Base-by-base conservation (phyloP, 345 rosid genomes). In the Populus ilicifolia region DNA sequence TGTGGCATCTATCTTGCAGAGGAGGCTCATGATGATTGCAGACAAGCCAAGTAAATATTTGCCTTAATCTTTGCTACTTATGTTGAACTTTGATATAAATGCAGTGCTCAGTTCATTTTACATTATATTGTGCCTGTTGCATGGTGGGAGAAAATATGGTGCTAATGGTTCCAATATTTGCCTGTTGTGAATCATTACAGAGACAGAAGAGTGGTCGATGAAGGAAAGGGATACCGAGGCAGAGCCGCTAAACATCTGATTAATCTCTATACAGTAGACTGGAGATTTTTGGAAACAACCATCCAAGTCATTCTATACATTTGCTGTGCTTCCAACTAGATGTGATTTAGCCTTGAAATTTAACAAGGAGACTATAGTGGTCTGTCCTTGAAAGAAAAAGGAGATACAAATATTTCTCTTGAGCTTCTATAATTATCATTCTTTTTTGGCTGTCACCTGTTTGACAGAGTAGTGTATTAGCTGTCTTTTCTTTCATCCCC, bases 1-100 rank as follows among this genome's bases (percentile, higher is more conserved):
- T 8, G 86, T 96, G 81, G 99, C 99, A 44, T 90, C 90, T 35
- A 70, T 96, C 82, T 79, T 93, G 86, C 99, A 96, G 82, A 89
- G 95, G 82, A 88, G 99, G 80, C 91, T 96, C 67, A 82, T 93
- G 94, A 83, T 83, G 77, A 88, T 93, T 78, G 81, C 89, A 29
- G 98, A 93, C 39, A 96, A 88, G 83, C 87, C 96, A 79, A 96
- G 99, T 93, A 86, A 82, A 77, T 78, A 61, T 52, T 48, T 16
- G 43, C 29, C 63, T 35, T n/a, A n/a, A 23, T 23, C 25, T 59
- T 0, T 0, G 29, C 14, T n/a, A 59, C 12, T 23, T 59, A 29
- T 23, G 5, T 10, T 23, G 64, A 59, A 59, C 64, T 59, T 59
- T 0, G 6, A 59, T 59, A 59, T 50, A 8, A 2, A 2, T 23